Conservation (phyloP, 225 moss, liverwort and hornwort genomes). For the Pleurozium schreberi region DNA sequence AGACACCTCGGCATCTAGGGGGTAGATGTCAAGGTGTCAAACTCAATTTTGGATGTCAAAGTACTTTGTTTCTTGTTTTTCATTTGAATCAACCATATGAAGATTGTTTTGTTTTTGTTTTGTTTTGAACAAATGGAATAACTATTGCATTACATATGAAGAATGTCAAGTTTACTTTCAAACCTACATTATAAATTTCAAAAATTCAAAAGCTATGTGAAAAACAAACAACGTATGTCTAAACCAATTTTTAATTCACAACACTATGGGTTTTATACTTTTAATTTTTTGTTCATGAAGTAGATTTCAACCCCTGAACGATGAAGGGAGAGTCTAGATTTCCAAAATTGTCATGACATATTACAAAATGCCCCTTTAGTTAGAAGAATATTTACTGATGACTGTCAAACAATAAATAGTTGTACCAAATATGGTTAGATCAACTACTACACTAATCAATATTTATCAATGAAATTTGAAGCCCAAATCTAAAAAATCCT, state of each 20-base stretch:
- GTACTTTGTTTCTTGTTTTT: background rate
- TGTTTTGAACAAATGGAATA: too few species aligned
- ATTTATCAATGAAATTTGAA: background rate
- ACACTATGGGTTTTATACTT: too few species aligned
- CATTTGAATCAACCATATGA: too few species aligned
- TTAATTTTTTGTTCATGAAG: too few species aligned
- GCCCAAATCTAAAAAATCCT: background rate
- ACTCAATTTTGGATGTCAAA: background rate
- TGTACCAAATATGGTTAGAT: rapidly evolving
- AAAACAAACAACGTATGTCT: too few species aligned
- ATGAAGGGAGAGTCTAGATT: rapidly evolving
- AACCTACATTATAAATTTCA: background rate
- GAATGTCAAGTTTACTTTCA: background rate
- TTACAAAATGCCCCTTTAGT: background rate
- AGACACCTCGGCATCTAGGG: background rate
- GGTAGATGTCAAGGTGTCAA: background rate
- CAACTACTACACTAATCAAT: background rate
- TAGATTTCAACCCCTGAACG: background rate
- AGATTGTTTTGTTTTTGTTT: too few species aligned
- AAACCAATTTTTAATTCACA: background rate
- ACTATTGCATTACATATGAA: too few species aligned
- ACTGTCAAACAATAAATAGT: too few species aligned
- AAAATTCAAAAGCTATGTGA: too few species aligned
- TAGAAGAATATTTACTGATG: background rate
- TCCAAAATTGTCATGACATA: background rate